Evolutionary conservation across 176 grass and related monocot species (phyloP), one percentile per base, ranked within the genome.

Genomic region (Puccinellia tenuiflora): DNA sequence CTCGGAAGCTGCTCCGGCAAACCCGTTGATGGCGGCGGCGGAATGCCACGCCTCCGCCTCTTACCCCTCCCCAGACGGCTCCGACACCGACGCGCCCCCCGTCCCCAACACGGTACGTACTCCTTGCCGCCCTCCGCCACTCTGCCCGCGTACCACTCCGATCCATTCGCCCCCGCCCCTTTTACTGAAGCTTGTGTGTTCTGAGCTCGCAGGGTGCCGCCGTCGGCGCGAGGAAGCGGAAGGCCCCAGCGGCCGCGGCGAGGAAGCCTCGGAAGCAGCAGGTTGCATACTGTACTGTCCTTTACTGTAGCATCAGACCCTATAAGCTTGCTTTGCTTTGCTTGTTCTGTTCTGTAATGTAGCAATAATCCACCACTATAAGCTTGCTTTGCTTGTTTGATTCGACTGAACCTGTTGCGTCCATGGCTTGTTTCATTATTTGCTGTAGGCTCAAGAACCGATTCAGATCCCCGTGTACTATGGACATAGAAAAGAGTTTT

Each of bases 191-290:
- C 21, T 38, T 38, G 33, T 38, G 31, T 67, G 33, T 21, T 37
- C 33, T n/a, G 63, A 38, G 33, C 51, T 34, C 9, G 39, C 68
- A 74, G 68, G 68, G 3, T 33, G 12, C 37, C 24, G 17, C 37
- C 54, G 39, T 6, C 53, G 68, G 81, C 20, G 26, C 6, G 20
- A 60, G 81, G 68, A 72, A 83, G 68, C 68, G 81, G 34, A 83
- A 83, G 37, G 28, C 37, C n/a, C 13, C n/a, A 25, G 39, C 18
- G 26, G 37, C 51, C 5, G 18, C 67, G 1, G 26, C 68, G 68
- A 42, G 38, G 53, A 83, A 73, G 52, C 24, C 38, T 29, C 24
- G 12, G 68, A 72, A 72, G 12, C 68, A 46, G 29, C 40, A 75
- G 81, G 70, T 83, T 57, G 50, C 39, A 69, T 14, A 12, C 17